These are phyloP conservation scores for Suhomyces guaymorum DNA, from an alignment of 1,139 yeast species.

Conservation along the genomic window DNA sequence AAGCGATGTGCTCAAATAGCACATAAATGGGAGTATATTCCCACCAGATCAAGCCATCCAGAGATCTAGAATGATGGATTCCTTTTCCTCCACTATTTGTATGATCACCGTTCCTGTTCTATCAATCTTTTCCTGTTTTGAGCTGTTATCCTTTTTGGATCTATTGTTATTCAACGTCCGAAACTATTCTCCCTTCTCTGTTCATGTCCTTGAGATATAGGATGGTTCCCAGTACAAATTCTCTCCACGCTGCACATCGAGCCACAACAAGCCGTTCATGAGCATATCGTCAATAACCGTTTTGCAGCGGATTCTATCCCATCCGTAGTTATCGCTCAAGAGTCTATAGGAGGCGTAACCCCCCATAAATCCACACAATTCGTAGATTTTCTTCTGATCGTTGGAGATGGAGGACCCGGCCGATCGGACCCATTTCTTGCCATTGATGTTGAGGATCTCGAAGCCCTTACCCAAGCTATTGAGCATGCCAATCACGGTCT, in stretches of 20 bases:
- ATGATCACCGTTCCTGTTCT: too few relatives aligned
- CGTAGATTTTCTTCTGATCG: conserved; percentile 72
- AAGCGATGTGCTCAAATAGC: too few relatives aligned
- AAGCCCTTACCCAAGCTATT: conserved; percentile 40
- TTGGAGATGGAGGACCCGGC: conserved; percentile 36
- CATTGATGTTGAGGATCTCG: conserved; percentile 34
- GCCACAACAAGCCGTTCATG: conserved; percentile 78
- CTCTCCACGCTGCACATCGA: conserved; percentile 57
- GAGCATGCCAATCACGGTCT: conserved; percentile 54
- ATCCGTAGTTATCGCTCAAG: conserved; percentile 67
- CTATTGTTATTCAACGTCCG: too few relatives aligned
- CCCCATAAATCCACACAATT: conserved; percentile 69
- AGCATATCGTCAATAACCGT: conserved; percentile 77
- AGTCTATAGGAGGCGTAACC: conserved; percentile 64
- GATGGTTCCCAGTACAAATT: conserved; percentile 72
- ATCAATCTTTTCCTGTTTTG: too few relatives aligned
- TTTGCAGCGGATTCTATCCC: conserved; percentile 66
- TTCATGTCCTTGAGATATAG: conserved; percentile 30
- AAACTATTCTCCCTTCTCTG: too few relatives aligned
- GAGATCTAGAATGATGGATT: too few relatives aligned
- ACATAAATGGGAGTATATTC: too few relatives aligned
- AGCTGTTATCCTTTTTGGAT: too few relatives aligned
- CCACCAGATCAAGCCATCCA: too few relatives aligned
- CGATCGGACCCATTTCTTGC: conserved; percentile 44
- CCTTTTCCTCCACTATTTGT: too few relatives aligned